phyloP scores from a whole-genome alignment of 73 alveolate species.

The Paramecium biaurelia region DNA sequence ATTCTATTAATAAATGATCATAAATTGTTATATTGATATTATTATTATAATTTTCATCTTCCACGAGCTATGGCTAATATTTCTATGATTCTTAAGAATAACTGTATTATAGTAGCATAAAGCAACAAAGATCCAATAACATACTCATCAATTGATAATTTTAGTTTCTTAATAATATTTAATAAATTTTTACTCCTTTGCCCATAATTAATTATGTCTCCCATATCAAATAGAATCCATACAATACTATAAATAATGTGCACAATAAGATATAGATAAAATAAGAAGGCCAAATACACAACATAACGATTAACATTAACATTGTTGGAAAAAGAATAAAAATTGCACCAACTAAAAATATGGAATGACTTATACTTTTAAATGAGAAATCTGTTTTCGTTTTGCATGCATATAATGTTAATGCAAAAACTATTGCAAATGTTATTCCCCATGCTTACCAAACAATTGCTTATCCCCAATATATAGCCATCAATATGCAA shows the following conservation, averaged over 20 bases:
- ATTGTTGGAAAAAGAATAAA: background rate
- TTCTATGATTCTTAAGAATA: background rate
- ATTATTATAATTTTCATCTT: background rate
- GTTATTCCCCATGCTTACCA: conserved; percentile 51
- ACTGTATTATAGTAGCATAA: background rate
- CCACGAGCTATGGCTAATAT: conserved; percentile 5
- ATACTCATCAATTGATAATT: conserved; percentile 20
- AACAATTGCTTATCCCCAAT: background rate
- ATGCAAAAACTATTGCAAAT: background rate
- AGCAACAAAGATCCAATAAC: background rate
- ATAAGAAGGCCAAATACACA: background rate
- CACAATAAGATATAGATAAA: background rate
- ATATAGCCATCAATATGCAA: background rate
- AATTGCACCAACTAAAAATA: background rate
- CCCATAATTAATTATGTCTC: conserved; percentile 3
- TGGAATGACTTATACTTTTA: background rate
- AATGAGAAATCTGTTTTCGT: background rate
- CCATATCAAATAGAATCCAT: conserved; percentile 36
- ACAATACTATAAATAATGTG: background rate
- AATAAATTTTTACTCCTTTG: background rate
- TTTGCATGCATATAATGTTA: background rate
- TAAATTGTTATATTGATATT: background rate
- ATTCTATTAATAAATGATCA: background rate
- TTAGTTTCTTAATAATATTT: background rate
- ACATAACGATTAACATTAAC: background rate